These are phyloP conservation scores for Heliosperma pusillum DNA, from an alignment of 148 eudicot genomes.

Conservation along the genomic window DNA sequence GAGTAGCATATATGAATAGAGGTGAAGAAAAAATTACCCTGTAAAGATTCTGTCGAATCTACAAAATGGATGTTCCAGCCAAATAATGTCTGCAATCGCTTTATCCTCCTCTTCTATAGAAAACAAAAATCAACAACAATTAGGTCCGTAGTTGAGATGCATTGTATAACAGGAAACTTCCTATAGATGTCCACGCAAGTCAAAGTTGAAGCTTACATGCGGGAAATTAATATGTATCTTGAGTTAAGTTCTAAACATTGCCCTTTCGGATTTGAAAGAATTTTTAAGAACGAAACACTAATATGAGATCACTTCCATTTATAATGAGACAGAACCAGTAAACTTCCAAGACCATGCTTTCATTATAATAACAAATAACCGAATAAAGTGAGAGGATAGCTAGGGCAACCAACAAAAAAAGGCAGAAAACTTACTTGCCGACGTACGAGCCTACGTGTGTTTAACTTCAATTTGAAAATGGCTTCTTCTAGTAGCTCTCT, in stretches of 20 bases:
- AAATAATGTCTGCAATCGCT: slow-evolving; percentile 55
- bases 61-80: slow-evolving; percentile 79
- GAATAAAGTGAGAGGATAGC: too few relatives aligned
- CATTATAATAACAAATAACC: too few relatives aligned
- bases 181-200: background rate
- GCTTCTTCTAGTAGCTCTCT: slow-evolving; percentile 51
- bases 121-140: background rate
- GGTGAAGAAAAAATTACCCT: slow-evolving; percentile 34
- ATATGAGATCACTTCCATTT: background rate
- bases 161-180: background rate
- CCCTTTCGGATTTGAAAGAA: too few relatives aligned
- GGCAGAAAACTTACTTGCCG: slow-evolving; percentile 69
- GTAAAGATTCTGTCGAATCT: slow-evolving; percentile 66
- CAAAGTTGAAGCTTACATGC: background rate
- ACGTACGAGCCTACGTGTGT: slow-evolving; percentile 85
- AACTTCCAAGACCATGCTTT: too few relatives aligned
- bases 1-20: slow-evolving; percentile 2
- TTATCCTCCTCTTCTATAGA: slow-evolving; percentile 80
- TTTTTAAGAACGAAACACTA: too few relatives aligned
- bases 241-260: too few relatives aligned
- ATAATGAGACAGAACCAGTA: background rate
- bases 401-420: background rate
- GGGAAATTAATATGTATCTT: too few relatives aligned
- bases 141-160: background rate
- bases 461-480: slow-evolving; percentile 56